Base-by-base conservation (phyloP, 2,329 filamentous ascomycete species). In the Allantophomopsis lycopodina region DNA sequence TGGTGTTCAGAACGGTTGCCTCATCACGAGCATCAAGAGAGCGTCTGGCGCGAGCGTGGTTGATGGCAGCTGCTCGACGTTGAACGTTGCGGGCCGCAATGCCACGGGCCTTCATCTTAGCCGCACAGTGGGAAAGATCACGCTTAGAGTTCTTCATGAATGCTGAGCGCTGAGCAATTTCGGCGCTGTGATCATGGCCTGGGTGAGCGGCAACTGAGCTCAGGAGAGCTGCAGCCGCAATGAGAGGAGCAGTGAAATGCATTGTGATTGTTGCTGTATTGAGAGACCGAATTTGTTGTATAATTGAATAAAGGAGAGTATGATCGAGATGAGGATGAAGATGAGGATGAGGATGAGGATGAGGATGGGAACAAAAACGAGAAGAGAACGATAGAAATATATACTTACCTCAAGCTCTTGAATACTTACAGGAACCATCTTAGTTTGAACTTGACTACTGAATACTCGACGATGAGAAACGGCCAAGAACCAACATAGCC, bases 71-170 rank as follows among this genome's bases (percentile, higher is more conserved):
- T 12, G 48, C 48, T 28, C 61, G 58, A 16, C 62, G 54, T 31
- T 50, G 49, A 39, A 56, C 47, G 40, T 55, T 55, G 13, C 49
- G 46, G 30, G 49, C 44, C 41, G 59, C 53, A 32, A 61, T 48
- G 18, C 58, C 61, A 36, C 61, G 56, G 37, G 53, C 54, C 48
- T 60, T 58, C 34, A 64, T 47, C 38, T 56, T 55, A 3, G 56
- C 57, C 3, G 56, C 51, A 35, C 61, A 64, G 44, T 62, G 59
- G 17, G 51, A 55, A 16, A 64, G 51, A 34, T 52, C 50, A 15
- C 55, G 51, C 46, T 57, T 58, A 44, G 52, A 52, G 34, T 46
- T 48, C 36, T 52, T 48, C 43, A 61, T 41, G 43, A 60, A 60
- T 13, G 53, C 52, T 36, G 48, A 48, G 32, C 60, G 58, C 45